phyloP scores from a whole-genome alignment of 2,329 filamentous ascomycete species.

The Ramularia endophylla region DNA sequence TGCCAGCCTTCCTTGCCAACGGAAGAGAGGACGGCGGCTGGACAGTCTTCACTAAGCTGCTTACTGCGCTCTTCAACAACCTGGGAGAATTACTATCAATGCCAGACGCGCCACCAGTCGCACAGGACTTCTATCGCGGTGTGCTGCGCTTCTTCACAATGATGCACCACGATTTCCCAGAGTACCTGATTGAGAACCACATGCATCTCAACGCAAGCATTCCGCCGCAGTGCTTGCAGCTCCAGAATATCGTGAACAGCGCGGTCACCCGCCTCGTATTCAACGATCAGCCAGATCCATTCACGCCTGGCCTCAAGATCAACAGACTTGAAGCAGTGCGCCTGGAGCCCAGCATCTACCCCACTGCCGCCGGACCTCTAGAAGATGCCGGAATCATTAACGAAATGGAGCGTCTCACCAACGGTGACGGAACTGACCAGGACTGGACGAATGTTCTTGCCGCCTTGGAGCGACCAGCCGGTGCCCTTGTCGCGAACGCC shows the following conservation, averaged over 20 bases:
- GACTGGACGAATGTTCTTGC: slow-evolving; percentile 72
- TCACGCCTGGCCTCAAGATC: slow-evolving; percentile 66
- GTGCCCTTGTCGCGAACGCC: slow-evolving; percentile 64
- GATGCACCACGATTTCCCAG: slow-evolving; percentile 88
- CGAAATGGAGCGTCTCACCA: slow-evolving; percentile 44
- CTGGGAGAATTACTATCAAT: slow-evolving; percentile 75
- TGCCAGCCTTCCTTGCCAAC: slow-evolving; percentile 66
- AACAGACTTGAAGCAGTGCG: slow-evolving; percentile 71
- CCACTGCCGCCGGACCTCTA: slow-evolving; percentile 52
- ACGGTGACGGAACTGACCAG: slow-evolving; percentile 55
- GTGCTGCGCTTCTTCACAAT: slow-evolving; percentile 76
- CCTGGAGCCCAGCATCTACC: slow-evolving; percentile 58
- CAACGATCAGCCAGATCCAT: slow-evolving; percentile 64
- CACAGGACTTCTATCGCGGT: slow-evolving; percentile 79
- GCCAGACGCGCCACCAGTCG: slow-evolving; percentile 59
- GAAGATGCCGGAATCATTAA: slow-evolving; percentile 48
- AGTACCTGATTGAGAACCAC: slow-evolving; percentile 86
- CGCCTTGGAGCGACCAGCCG: slow-evolving; percentile 55
- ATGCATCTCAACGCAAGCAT: slow-evolving; percentile 74
- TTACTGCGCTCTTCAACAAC: slow-evolving; percentile 45
- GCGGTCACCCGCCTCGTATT: slow-evolving; percentile 65
- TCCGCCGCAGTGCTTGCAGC: slow-evolving; percentile 75
- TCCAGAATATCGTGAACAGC: slow-evolving; percentile 81
- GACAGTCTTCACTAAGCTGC: slow-evolving; percentile 64
- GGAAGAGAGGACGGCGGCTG: slow-evolving; percentile 52